phyloP scores from a whole-genome alignment of 495 filamentous ascomycete genomes.

The Penicillium turbatum region DNA sequence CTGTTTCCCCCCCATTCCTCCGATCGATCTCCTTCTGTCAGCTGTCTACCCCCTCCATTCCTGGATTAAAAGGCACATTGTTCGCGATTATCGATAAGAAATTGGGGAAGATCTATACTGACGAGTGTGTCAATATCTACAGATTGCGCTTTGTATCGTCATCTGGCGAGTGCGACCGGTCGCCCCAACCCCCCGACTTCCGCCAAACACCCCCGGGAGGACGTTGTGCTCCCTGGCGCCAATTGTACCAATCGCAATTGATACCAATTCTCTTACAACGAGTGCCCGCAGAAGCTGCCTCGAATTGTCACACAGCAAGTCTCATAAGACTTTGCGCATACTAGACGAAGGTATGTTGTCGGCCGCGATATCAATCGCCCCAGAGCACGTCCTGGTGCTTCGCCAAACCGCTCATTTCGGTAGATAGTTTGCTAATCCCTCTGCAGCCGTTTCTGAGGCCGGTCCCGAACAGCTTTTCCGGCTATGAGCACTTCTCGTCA shows the following conservation, averaged over 20 bases:
- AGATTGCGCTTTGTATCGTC: slow-evolving; percentile 21
- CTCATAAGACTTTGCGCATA: slow-evolving; percentile 12
- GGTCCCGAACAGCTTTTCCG: slow-evolving; percentile 36
- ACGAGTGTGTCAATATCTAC: slow-evolving; percentile 8
- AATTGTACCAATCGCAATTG: slow-evolving; percentile 19
- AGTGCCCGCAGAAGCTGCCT: slow-evolving; percentile 10
- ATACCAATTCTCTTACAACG: slow-evolving; percentile 1
- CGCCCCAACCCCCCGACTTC: slow-evolving; percentile 17
- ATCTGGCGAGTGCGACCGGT: slow-evolving; percentile 31
- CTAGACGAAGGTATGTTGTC: slow-evolving; percentile 22
- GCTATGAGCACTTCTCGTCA: slow-evolving; percentile 43
- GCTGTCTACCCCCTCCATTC: slow-evolving; percentile 6
- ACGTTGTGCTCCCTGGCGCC: slow-evolving; percentile 20
- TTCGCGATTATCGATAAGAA: slow-evolving; percentile 22
- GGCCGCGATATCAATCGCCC: slow-evolving; percentile 11
- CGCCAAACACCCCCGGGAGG: slow-evolving; percentile 22
- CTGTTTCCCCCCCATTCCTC: slow-evolving; percentile 41
- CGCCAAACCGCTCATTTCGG: background rate
- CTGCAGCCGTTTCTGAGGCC: slow-evolving; percentile 28
- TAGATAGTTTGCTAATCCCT: slow-evolving; percentile 22
- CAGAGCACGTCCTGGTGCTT: slow-evolving; percentile 1
- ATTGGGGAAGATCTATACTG: slow-evolving; percentile 12
- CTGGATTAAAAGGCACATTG: slow-evolving; percentile 15
- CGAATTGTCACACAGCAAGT: slow-evolving; percentile 12
- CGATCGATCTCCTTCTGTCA: slow-evolving; percentile 54